Evolutionary conservation across 306 rosid genomes (phyloP), one percentile per base, ranked within the genome.

Genomic region (Trifolium fragiferum): DNA sequence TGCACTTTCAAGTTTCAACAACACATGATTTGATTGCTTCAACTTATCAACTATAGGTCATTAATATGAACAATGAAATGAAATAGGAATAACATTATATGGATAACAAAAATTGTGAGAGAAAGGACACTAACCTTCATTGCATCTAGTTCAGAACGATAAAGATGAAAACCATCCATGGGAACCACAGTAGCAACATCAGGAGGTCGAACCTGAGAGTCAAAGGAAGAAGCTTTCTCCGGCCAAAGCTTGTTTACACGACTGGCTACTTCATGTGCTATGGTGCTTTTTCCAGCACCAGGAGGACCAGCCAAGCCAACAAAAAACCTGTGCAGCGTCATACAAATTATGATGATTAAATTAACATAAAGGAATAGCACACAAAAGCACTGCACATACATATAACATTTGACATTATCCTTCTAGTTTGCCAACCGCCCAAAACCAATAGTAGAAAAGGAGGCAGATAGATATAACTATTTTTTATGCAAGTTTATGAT

Each of bases 231-330:
- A 78, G 84, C 84, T 78, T 78, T 88, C 69, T 84, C 84, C 30
- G 81, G 81, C 94, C 96, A 91, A 73, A 87, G 76, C 82, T 83
- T 83, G 87, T 91, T 94, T 73, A 94, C 19, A 59, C 90, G 96
- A 8, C 35, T 73, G 47, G 47, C 97, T 37, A 94, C 93, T 83
- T 91, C 96, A 76, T 81, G 54, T 13, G 95, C 95, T 50, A 90
- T 37, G 66, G 98, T 94, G 77, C 90, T 90, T 82, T 91, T 94
- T 41, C 97, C 98, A 73, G 98, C 84, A 68, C 98, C 96, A 32
- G 98, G 98, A 67, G 98, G 96, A 78, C 97, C 98, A 80, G 95
- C 97, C 84, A 94, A 71, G 61, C 96, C 98, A 74, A 90, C 89
- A 69, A 94, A 59, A 80, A 84, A 64, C 76, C 97, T 94, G 82